Base-by-base conservation (phyloP, 2,329 filamentous ascomycete genomes). In the Aspergillus fumigatiaffinis region DNA sequence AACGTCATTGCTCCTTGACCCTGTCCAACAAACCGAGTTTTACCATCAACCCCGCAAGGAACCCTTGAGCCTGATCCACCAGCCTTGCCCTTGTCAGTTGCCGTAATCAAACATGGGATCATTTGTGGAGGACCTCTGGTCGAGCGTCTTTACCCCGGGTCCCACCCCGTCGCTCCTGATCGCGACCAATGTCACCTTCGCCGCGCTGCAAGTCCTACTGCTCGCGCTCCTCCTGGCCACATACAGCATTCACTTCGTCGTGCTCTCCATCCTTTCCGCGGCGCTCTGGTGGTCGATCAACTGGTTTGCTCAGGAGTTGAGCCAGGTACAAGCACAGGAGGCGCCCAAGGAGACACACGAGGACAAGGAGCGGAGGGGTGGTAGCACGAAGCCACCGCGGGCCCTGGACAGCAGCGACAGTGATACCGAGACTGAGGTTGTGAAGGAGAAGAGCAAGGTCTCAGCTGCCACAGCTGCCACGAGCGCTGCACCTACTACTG, bases 241-340 rank as follows among this genome's bases (percentile, higher is more conserved):
- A 7, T 86, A 89, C 76, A 96, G 89, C 77, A 83, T 96, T 62
- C 94, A 97, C 80, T 96, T 97, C 70, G 73, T 91, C 61, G 81
- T 93, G 57, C 84, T 99, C 5, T 96, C 91, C 12, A 68, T 87
- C 57, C 80, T 99, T 9, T 91, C 86, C 62, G 92, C 79, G 32
- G 89, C 90, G 4, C 82, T 97, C 38, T 99, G 94, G 94, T 92
- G 85, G 79, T 86, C 89, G 56, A 92, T 97, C 77, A 97, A 97
- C 82, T 99, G 94, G 94, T 97, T 99, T 71, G 92, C 91, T 55
- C 77, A 78, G 49, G 93, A 87, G 70, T 73, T 87, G 53, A 71
- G 73, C 29, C 75, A 80, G 65, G 79, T 80, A 64, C 80, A 82
- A 61, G 79, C 79, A 20, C 79, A 74, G 62, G 73, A 78, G 62